Evolutionary conservation across 2,329 filamentous ascomycete species (phyloP).

Genomic region (Aspergillus costaricaensis): DNA sequence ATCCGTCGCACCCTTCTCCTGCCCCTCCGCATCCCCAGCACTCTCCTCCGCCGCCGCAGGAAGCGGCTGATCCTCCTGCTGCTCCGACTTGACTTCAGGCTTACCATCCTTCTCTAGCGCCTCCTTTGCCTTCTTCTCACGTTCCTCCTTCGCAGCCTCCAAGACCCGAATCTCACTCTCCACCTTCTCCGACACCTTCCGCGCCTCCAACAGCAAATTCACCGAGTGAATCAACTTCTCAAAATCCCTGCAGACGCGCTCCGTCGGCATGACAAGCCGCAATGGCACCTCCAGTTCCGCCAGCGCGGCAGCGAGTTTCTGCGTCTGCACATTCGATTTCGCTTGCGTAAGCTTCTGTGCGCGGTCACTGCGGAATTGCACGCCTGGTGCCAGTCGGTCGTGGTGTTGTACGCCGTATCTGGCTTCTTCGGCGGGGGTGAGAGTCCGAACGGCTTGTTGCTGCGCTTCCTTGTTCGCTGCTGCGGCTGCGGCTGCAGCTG

Average conservation of each 20-base stretch:
- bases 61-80: slow-evolving; percentile 33
- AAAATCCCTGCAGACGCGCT: slow-evolving; percentile 52
- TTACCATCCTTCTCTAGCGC: slow-evolving; percentile 28
- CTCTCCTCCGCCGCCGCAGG: slow-evolving; percentile 5
- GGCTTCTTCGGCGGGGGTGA: slow-evolving; percentile 73
- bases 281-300: slow-evolving; percentile 51
- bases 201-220: slow-evolving; percentile 49
- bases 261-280: slow-evolving; percentile 52
- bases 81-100: slow-evolving; percentile 38
- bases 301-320: slow-evolving; percentile 50
- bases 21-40: slow-evolving; percentile 22
- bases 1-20: background rate
- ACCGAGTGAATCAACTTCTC: slow-evolving; percentile 51
- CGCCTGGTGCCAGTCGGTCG: slow-evolving; percentile 80
- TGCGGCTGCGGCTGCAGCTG: slow-evolving; percentile 41
- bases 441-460: slow-evolving; percentile 65
- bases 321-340: slow-evolving; percentile 53
- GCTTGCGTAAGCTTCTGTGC: slow-evolving; percentile 53
- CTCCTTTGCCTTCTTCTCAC: slow-evolving; percentile 39
- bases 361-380: slow-evolving; percentile 77
- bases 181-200: slow-evolving; percentile 51
- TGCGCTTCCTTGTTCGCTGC: slow-evolving; percentile 37
- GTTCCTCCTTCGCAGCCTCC: slow-evolving; percentile 44
- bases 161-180: slow-evolving; percentile 51
- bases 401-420: slow-evolving; percentile 83